Base-by-base conservation (phyloP, 2,329 filamentous ascomycete genomes). In the Alternaria panax region DNA sequence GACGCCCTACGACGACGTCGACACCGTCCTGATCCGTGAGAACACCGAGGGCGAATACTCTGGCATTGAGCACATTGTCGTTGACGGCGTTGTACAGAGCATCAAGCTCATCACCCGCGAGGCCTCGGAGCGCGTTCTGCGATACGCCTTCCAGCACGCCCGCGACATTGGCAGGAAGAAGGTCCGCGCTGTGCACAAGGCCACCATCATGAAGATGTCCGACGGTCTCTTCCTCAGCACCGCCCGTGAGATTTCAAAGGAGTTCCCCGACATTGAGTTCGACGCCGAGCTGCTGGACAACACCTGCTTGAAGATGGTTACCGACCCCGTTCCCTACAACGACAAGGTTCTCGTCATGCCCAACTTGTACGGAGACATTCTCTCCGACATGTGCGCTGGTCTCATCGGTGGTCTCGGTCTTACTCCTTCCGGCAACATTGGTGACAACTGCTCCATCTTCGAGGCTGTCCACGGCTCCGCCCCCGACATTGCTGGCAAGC, bases 141-240 rank as follows among this genome's bases (percentile, higher is more conserved):
- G 93, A 78, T 99, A 93, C 81, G 95, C 96, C 75, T 99, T 99
- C 89, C 94, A 99, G 85, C 93, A 99, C 80, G 95, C 95, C 72
- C 87, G 95, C 81, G 88, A 92, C 73, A 91, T 97, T 77, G 93
- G 93, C 83, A 92, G 92, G 86, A 93, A 89, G 80, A 97, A 97
- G 91, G 94, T 98, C 76, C 92, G 93, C 77, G 94, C 93, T 61
- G 93, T 98, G 66, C 95, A 99, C 91, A 99, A 99, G 88, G 95
- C 95, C 80, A 98, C 95, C 78, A 99, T 99, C 85, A 99, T 99
- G 95, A 99, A 99, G 89, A 96, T 97, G 92, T 94, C 91, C 79
- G 95, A 99, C 81, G 95, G 95, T 84, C 92, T 99, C 64, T 99
- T 99, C 89, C 87, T 99, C 72, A 91, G 87, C 81, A 92, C 91